Evolutionary conservation across 139 green algal species (phyloP).

Genomic region (Tetradesmus obliquus): DNA sequence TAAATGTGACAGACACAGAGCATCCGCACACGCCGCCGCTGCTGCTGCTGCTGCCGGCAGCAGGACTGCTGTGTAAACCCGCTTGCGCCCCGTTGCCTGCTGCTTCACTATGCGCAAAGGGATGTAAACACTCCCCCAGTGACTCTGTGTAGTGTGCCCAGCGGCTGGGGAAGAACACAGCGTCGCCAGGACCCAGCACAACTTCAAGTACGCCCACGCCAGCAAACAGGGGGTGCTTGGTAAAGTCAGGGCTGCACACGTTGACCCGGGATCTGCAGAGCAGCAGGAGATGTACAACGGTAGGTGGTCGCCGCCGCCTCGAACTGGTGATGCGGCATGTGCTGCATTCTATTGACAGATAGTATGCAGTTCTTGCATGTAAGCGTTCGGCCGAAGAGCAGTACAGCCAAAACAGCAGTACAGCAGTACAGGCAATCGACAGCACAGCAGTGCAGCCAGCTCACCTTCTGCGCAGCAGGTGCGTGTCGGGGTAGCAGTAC

Average conservation of each 20-base stretch:
- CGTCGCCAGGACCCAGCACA: constrained; percentile 59
- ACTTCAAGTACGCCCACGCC: constrained; percentile 53
- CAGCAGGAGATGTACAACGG: constrained; percentile 28
- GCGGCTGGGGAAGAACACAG: constrained; percentile 57
- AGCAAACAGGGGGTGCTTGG: constrained; percentile 21
- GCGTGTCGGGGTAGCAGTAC: constrained; percentile 53
- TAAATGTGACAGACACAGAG: constrained; percentile 6
- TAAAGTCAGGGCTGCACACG: constrained; percentile 34
- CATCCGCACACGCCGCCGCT: neutral
- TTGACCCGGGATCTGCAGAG: constrained; percentile 47
- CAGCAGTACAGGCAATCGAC: neutral
- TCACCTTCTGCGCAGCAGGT: constrained; percentile 51
- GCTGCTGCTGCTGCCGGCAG: neutral
- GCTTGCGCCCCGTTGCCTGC: neutral
- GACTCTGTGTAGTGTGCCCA: constrained; percentile 71
- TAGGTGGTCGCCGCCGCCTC: too few relatives aligned
- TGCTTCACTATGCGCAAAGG: neutral
- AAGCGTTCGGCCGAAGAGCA: neutral
- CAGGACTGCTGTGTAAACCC: neutral
- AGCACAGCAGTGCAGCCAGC: too few relatives aligned
- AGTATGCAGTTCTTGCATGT: too few relatives aligned
- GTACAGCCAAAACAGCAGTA: neutral
- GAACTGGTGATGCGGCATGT: too few relatives aligned
- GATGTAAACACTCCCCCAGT: neutral
- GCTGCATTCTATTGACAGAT: too few relatives aligned